Percentiles rank a stretch among this genome's conserved stretches.
Conservation (phyloP, 805 yeast species). For the Cyberlindnera mycetangii region DNA sequence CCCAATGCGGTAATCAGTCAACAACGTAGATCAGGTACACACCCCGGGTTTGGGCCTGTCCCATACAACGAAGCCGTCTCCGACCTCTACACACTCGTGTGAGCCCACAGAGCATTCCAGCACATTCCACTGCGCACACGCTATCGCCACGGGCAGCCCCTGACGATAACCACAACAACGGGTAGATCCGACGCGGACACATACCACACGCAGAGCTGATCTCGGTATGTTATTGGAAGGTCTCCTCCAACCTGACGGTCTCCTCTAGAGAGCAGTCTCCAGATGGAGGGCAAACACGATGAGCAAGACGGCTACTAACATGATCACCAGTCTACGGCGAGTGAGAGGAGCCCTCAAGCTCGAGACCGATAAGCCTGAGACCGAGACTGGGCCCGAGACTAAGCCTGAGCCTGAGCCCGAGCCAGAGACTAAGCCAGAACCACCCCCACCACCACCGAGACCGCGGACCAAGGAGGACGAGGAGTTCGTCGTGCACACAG, state of each 20-base stretch:
- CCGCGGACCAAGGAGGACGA: constrained; percentile 10
- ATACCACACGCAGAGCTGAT: not conserved
- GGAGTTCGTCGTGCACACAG: constrained; percentile 9
- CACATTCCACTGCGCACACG: not conserved
- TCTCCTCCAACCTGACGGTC: not conserved
- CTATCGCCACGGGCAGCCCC: not conserved
- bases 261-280: not conserved
- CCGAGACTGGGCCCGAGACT: not conserved
- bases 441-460: not conserved
- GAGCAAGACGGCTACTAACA: constrained; percentile 5
- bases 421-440: not conserved
- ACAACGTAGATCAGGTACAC: not conserved
- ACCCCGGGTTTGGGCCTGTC: not conserved
- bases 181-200: not conserved
- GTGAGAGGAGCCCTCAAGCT: not conserved
- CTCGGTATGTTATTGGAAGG: not conserved
- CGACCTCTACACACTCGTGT: too few relatives aligned
- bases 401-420: not conserved
- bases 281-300: not conserved
- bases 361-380: not conserved
- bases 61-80: too few relatives aligned
- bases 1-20: not conserved
- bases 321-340: not conserved
- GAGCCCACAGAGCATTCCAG: not conserved
- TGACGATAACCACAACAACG: not conserved